These are phyloP conservation scores for Senna tora DNA, from an alignment of 306 rosid species.

Conservation along the genomic window DNA sequence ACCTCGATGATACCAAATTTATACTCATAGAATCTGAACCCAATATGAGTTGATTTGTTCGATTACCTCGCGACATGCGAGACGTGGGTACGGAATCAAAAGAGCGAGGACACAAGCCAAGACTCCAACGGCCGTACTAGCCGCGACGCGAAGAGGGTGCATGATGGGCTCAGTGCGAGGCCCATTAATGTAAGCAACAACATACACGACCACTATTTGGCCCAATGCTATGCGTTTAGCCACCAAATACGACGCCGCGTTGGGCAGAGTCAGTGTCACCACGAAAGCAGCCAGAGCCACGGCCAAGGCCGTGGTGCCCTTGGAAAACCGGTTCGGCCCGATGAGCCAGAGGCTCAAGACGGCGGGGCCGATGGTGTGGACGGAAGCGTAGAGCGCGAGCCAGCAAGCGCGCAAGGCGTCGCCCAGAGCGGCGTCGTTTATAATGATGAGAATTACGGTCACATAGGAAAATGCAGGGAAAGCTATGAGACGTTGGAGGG, in stretches of 20 bases:
- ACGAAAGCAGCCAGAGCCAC: slow-evolving; percentile 60
- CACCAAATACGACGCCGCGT: slow-evolving; percentile 49
- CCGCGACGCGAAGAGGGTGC: slow-evolving; percentile 63
- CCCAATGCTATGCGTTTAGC: slow-evolving; percentile 68
- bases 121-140: slow-evolving; percentile 57
- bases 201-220: slow-evolving; percentile 70
- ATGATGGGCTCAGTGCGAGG: slow-evolving; percentile 40
- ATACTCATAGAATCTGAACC: no score
- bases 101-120: slow-evolving; percentile 58
- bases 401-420: slow-evolving; percentile 57
- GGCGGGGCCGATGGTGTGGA: slow-evolving; percentile 58
- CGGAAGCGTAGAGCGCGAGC: slow-evolving; percentile 57
- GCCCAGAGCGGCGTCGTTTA: slow-evolving; percentile 61
- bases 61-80: slow-evolving; percentile 64
- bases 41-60: no score
- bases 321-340: slow-evolving; percentile 49
- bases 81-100: slow-evolving; percentile 65
- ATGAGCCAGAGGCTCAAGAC: slow-evolving; percentile 56
- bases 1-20: no score
- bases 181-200: slow-evolving; percentile 47
- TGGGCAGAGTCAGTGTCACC: slow-evolving; percentile 53
- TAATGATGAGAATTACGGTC: slow-evolving; percentile 58
- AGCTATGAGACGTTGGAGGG: slow-evolving; percentile 44
- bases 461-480: slow-evolving; percentile 78
- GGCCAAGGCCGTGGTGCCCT: slow-evolving; percentile 44